Evolutionary conservation across 2,329 filamentous ascomycete species (phyloP).

Genomic region (Cadophora gregata): DNA sequence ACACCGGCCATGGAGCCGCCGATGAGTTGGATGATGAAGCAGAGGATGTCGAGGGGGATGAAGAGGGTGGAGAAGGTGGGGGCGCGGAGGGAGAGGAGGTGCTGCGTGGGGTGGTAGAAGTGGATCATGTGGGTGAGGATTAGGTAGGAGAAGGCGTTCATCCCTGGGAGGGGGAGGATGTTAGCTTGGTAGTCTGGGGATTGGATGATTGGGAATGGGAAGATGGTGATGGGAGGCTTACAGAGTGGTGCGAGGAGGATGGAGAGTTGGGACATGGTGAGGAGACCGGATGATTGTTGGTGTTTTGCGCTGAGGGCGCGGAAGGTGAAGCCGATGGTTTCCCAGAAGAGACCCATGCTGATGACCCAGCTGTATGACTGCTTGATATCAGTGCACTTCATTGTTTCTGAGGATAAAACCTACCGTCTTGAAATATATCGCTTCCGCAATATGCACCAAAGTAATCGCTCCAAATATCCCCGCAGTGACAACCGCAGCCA

Average conservation of each 20-base stretch:
- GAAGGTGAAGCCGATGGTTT: constrained; percentile 47
- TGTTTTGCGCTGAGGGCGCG: constrained; percentile 49
- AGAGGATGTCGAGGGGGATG: constrained; percentile 52
- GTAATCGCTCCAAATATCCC: constrained; percentile 45
- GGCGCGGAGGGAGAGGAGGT: constrained; percentile 40
- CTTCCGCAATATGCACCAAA: constrained; percentile 43
- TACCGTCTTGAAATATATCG: constrained; percentile 44
- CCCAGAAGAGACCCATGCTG: constrained; percentile 50
- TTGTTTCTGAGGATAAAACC: neutral
- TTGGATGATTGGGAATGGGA: neutral
- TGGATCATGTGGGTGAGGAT: constrained; percentile 39
- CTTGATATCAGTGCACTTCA: neutral
- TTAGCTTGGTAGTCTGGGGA: constrained; percentile 1
- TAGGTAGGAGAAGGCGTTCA: constrained; percentile 44
- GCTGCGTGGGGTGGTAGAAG: constrained; percentile 45
- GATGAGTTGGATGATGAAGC: constrained; percentile 44
- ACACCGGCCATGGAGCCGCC: constrained; percentile 28
- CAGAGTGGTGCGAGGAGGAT: constrained; percentile 46
- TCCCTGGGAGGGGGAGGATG: too few species aligned
- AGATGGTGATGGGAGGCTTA: neutral
- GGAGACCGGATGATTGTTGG: constrained; percentile 44
- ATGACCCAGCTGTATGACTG: constrained; percentile 51
- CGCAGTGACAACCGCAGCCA: constrained; percentile 44
- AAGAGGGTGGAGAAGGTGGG: constrained; percentile 50
- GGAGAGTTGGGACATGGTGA: constrained; percentile 47